Evolutionary conservation across 2,329 filamentous ascomycete species (phyloP).

Genomic region (Alternaria sp.): DNA sequence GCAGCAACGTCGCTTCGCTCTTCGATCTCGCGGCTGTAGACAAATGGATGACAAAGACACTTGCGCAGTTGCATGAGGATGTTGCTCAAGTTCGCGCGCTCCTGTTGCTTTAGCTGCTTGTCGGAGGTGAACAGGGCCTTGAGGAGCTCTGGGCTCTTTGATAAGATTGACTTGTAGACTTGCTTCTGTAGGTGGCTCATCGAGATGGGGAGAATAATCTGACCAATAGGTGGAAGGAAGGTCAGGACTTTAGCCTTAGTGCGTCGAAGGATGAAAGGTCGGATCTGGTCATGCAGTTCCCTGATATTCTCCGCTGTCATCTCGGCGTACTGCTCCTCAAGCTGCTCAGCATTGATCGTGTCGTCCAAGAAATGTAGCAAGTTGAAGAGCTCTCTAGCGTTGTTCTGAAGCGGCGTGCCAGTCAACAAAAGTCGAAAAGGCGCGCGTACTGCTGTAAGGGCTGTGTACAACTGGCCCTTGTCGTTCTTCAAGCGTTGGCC

Average conservation of each 20-base stretch:
- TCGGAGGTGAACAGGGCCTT: constrained; percentile 80
- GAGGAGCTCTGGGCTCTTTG: constrained; percentile 88
- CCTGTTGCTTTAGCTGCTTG: constrained; percentile 67
- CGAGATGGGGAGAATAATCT: constrained; percentile 94
- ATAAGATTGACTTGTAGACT: constrained; percentile 90
- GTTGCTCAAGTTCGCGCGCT: constrained; percentile 86
- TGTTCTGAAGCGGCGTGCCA: constrained; percentile 92
- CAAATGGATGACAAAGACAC: constrained; percentile 93
- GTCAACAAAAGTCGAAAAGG: constrained; percentile 88
- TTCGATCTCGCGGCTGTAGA: constrained; percentile 90
- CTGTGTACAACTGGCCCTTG: constrained; percentile 79
- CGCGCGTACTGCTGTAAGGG: constrained; percentile 75
- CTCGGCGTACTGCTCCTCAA: constrained; percentile 80
- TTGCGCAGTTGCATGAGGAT: constrained; percentile 95
- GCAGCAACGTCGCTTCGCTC: constrained; percentile 72
- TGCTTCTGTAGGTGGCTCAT: constrained; percentile 95
- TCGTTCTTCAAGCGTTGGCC: constrained; percentile 96
- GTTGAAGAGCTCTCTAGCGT: constrained; percentile 93
- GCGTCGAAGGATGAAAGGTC: constrained; percentile 74
- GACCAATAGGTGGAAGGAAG: constrained; percentile 90
- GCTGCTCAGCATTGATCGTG: constrained; percentile 69
- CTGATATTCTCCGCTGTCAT: constrained; percentile 83
- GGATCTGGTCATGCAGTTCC: constrained; percentile 82
- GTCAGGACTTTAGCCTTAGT: constrained; percentile 92
- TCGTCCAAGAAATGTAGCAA: constrained; percentile 92